Percentiles rank a stretch among this genome's conserved stretches.
Conservation (phyloP, 179 eudicot genomes). For the Amaranthus tricolor region DNA sequence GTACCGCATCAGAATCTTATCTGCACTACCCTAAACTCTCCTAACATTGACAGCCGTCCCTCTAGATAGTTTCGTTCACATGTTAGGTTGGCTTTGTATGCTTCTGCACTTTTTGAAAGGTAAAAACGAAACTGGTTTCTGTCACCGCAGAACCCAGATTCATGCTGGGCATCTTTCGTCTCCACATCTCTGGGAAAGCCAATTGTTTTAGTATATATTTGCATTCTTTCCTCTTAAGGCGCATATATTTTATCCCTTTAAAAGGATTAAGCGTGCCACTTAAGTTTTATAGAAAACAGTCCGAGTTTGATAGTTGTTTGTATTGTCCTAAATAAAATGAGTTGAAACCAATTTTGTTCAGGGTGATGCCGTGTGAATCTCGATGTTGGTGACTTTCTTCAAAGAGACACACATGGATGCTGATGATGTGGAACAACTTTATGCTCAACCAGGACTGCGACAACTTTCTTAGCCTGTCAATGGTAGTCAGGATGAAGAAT, state of each 20-base stretch:
- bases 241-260: neutral
- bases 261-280: neutral
- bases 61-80: neutral
- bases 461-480: neutral
- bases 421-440: neutral
- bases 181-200: neutral
- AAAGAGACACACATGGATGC: neutral
- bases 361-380: constrained; percentile 10
- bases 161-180: neutral
- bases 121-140: neutral
- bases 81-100: neutral
- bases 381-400: neutral
- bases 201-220: neutral
- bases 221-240: neutral
- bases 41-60: neutral
- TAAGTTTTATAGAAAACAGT: neutral
- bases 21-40: neutral
- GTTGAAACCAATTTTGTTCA: neutral
- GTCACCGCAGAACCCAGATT: neutral
- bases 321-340: neutral
- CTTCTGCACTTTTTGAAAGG: neutral
- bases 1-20: neutral
- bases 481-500: neutral
- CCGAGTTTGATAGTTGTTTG: neutral
- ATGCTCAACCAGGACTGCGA: neutral